Percentiles rank a stretch among this genome's conserved stretches.
phyloP scores from a whole-genome alignment of 1,284 basidiomycete species.

The Phellopilus nigrolimitatus region DNA sequence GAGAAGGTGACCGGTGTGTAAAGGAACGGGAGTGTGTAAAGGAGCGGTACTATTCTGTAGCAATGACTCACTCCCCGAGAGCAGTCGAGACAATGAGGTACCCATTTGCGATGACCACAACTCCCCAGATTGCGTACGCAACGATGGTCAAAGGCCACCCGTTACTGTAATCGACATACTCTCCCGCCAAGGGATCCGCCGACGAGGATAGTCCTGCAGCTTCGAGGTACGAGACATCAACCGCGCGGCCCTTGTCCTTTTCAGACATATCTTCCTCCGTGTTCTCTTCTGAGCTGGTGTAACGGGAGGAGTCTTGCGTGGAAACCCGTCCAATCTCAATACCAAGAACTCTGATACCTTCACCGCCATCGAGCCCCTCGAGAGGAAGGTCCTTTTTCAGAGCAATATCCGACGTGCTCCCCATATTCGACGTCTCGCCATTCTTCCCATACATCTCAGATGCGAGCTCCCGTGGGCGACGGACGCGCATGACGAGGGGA shows the following conservation, averaged over 20 bases:
- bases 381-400: background rate
- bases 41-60: too few relatives aligned
- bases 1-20: too few relatives aligned
- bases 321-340: too few relatives aligned
- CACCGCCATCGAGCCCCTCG: too few relatives aligned
- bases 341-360: too few relatives aligned
- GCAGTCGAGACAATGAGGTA: slow-evolving; percentile 65
- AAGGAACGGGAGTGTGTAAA: too few relatives aligned
- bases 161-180: slow-evolving; percentile 58
- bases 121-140: slow-evolving; percentile 56
- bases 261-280: background rate
- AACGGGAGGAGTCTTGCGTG: too few relatives aligned
- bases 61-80: too few relatives aligned
- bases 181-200: slow-evolving; percentile 18
- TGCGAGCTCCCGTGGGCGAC: slow-evolving; percentile 26
- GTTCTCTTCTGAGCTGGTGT: too few relatives aligned
- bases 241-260: slow-evolving; percentile 8
- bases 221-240: background rate
- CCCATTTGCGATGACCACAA: slow-evolving; percentile 68
- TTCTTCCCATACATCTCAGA: background rate
- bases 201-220: too few relatives aligned
- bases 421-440: background rate
- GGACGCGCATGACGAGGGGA: slow-evolving; percentile 64
- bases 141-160: slow-evolving; percentile 49
- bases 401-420: background rate